Evolutionary conservation across 805 yeast species (phyloP).

Genomic region (Candida sphagnicola): DNA sequence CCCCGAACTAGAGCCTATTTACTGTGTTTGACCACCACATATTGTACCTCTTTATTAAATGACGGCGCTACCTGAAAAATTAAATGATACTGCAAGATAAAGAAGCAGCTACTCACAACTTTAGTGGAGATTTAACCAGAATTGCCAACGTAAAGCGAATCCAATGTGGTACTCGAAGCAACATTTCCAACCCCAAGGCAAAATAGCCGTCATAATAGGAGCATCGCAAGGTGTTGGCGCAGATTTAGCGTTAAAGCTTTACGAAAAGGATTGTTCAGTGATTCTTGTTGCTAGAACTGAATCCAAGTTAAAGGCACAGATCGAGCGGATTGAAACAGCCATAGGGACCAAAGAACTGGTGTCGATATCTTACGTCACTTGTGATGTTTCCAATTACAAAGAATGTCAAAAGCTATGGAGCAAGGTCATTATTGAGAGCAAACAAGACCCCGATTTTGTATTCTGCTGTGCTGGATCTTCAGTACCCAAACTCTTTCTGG

Average conservation of each 20-base stretch:
- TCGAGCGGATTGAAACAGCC: conserved; percentile 33
- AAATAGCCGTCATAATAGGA: conserved; percentile 76
- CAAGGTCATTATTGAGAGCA: conserved; percentile 16
- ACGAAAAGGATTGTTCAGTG: conserved; percentile 55
- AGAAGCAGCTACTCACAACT: no score
- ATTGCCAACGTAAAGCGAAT: no score
- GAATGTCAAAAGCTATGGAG: conserved; percentile 45
- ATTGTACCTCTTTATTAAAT: no score
- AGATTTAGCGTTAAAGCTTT: conserved; percentile 61
- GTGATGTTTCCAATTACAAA: conserved; percentile 62
- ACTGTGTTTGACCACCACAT: no score
- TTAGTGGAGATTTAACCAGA: no score
- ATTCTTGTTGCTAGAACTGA: conserved; percentile 76
- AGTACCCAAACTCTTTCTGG: conserved; percentile 71
- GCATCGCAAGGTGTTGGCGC: conserved; percentile 94
- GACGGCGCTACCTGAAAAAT: background rate
- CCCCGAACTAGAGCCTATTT: no score
- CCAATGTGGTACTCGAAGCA: conserved; percentile 22
- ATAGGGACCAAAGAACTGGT: conserved; percentile 17
- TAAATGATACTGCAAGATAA: no score
- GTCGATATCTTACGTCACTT: conserved; percentile 42
- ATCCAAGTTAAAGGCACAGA: conserved; percentile 49
- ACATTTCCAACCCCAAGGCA: conserved; percentile 38
- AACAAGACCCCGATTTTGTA: conserved; percentile 62
- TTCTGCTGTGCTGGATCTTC: conserved; percentile 89